Base-by-base conservation (phyloP, 164 flowering plant species). In the Vitis rotundifolia region DNA sequence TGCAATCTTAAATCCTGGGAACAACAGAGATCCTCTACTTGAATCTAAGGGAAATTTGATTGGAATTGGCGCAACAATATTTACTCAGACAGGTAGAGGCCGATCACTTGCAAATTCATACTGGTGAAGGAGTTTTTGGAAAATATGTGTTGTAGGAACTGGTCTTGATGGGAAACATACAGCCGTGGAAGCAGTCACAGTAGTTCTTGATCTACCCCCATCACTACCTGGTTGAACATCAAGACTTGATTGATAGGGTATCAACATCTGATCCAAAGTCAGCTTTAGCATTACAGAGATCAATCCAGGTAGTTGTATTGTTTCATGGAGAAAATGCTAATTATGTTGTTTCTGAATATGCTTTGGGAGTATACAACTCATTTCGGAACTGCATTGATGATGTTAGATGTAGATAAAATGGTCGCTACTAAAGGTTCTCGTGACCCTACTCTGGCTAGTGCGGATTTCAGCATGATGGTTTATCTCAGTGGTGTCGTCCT, bases 351-450 rank as follows among this genome's bases (percentile, higher is more conserved):
- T 95, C 98, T 50, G 99, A 95, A 77, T 95, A 93, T 84, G 98
- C 99, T n/a, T n/a, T 93, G 98, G 98, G 99, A 95, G 79, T 95
- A 98, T 58, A 89, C 99, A 73, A 95, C 98, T 51, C 99, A n/a
- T n/a, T n/a, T 98, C 73, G 99, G 98, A 64, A 95, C 99, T 64
- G 99, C 99, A 78, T 76, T 95, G 68, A 95, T 95, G 99, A 90
- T 95, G 98, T 80, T 95, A 71, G 99, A 95, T 82, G 92, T 98
- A 11, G 99, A 95, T 81, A 95, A 95, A 83, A 95, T 95, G 99
- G 99, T 95, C 51, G 99, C 99, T 77, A 98, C 99, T 76, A 98
- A 98, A 65, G 91, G 98, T 82, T 95, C 99, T 49, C 91, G 99
- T 49, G 93, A 95, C 68, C 97, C 99, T 37, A 95, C 99, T 47